Conservation (phyloP, 257 asterid genomes). For the Rhazya stricta region DNA sequence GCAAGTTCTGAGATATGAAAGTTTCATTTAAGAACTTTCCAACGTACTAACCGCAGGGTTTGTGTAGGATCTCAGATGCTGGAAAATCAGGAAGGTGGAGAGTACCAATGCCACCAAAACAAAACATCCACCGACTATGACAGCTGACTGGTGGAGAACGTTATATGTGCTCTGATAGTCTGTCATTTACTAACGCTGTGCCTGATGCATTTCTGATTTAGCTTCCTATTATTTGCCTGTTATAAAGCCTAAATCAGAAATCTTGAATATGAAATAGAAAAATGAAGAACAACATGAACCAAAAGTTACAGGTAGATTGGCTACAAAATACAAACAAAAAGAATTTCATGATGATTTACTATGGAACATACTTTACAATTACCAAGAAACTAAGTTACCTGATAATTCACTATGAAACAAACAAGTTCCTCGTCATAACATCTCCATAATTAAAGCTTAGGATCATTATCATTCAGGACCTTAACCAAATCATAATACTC, state of each 20-base stretch:
- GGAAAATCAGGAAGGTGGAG: conserved; percentile 57
- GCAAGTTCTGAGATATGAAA: background rate
- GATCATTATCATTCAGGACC: background rate
- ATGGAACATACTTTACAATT: background rate
- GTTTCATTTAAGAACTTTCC: background rate
- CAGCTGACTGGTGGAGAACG: conserved; percentile 51
- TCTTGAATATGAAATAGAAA: background rate
- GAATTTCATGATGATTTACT: background rate
- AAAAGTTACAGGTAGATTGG: background rate
- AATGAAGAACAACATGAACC: background rate
- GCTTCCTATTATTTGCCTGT: background rate
- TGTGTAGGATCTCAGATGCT: conserved; percentile 79
- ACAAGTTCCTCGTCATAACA: background rate
- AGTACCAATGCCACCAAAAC: conserved; percentile 54
- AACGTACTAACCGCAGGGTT: conserved; percentile 59
- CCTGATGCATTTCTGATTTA: conserved; percentile 26
- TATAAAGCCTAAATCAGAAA: background rate
- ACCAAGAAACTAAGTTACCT: background rate
- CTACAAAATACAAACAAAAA: background rate
- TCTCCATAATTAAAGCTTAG: background rate
- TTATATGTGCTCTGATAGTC: conserved; percentile 29
- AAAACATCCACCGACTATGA: conserved; percentile 48
- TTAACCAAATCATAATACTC: background rate
- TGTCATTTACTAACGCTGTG: conserved; percentile 37
- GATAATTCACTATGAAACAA: background rate